Conservation (phyloP, 306 rosid species). For the Luffa acutangula region DNA sequence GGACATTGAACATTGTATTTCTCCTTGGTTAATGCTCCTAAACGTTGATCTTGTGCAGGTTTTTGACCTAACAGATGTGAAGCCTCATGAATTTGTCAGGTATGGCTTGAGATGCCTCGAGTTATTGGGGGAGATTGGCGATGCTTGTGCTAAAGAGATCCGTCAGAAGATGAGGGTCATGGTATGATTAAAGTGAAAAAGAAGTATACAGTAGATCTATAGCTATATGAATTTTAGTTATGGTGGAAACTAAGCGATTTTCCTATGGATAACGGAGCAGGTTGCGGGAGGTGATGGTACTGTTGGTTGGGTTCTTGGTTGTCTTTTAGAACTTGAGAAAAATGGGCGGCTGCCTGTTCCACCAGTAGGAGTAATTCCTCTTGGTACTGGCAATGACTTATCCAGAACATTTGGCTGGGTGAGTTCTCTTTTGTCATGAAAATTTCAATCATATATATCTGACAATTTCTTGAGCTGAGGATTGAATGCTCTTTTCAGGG, state of each 20-base stretch:
- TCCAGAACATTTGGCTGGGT: slow-evolving; percentile 96
- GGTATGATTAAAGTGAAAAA: slow-evolving; percentile 37
- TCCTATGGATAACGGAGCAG: slow-evolving; percentile 39
- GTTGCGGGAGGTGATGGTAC: slow-evolving; percentile 99
- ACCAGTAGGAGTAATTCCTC: slow-evolving; percentile 80
- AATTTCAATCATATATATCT: slow-evolving; percentile 9
- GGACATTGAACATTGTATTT: too few species aligned
- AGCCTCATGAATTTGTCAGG: slow-evolving; percentile 77
- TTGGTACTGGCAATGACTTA: slow-evolving; percentile 95
- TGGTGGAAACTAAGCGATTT: slow-evolving; percentile 1
- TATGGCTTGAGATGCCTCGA: slow-evolving; percentile 86
- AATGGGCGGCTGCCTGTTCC: slow-evolving; percentile 62
- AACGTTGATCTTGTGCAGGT: slow-evolving; percentile 36
- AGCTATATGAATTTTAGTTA: background rate
- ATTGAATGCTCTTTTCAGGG: slow-evolving; percentile 48
- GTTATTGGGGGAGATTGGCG: slow-evolving; percentile 54
- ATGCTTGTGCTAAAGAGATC: slow-evolving; percentile 66
- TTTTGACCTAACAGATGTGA: slow-evolving; percentile 75
- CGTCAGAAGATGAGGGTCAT: slow-evolving; percentile 74
- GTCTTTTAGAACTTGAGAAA: slow-evolving; percentile 55
- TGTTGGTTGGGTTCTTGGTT: slow-evolving; percentile 95
- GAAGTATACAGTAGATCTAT: background rate
- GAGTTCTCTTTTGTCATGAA: slow-evolving; percentile 22
- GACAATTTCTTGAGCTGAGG: slow-evolving; percentile 18
- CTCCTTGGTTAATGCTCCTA: background rate